Evolutionary conservation across 352 stramenopile species (phyloP).

Genomic region (Phytophthora capsici): DNA sequence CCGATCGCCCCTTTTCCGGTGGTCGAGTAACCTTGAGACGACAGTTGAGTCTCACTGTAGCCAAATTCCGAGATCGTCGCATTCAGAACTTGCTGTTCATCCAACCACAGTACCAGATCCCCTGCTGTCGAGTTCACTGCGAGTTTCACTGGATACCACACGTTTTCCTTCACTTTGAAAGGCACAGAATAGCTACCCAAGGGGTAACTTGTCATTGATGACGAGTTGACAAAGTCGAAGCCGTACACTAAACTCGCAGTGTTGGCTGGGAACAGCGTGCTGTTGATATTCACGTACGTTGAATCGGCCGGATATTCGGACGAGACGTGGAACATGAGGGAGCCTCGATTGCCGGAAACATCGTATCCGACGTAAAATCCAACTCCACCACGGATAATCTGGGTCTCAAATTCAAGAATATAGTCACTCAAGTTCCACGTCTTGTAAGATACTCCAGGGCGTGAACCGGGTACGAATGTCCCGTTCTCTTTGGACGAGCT

Average conservation of each 20-base stretch:
- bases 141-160: constrained; percentile 72
- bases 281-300: constrained; percentile 38
- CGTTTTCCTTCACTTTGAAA: constrained; percentile 77
- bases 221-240: constrained; percentile 41
- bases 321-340: constrained; percentile 40
- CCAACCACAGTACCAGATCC: constrained; percentile 29
- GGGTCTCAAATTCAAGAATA: constrained; percentile 30
- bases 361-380: constrained; percentile 36
- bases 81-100: constrained; percentile 34
- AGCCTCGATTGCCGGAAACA: constrained; percentile 33
- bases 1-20: constrained; percentile 28
- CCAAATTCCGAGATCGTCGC: constrained; percentile 35
- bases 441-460: constrained; percentile 34
- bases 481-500: constrained; percentile 34
- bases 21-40: constrained; percentile 29
- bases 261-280: constrained; percentile 38
- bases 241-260: constrained; percentile 32
- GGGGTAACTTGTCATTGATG: constrained; percentile 38
- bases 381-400: constrained; percentile 33
- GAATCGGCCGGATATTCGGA: constrained; percentile 38
- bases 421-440: constrained; percentile 45
- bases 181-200: constrained; percentile 48
- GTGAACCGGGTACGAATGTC: constrained; percentile 34
- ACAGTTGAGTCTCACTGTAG: constrained; percentile 19
- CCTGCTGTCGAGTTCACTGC: constrained; percentile 58